Conservation (phyloP, 148 eudicot species). For the Mesembryanthemum crystallinum region DNA sequence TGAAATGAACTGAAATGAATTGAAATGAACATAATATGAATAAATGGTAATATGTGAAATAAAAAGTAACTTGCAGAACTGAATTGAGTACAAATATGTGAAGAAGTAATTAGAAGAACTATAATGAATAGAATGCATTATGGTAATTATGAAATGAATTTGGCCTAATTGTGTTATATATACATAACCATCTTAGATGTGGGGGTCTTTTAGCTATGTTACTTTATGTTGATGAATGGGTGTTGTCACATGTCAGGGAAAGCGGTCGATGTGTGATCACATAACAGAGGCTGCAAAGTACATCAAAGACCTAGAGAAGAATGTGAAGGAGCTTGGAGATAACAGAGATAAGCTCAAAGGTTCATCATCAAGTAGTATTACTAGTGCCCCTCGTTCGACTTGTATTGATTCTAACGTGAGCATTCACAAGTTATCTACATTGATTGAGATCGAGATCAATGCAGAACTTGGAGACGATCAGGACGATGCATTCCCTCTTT, state of each 20-base stretch:
- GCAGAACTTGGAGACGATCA: conserved; percentile 14
- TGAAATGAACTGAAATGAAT: too few relatives aligned
- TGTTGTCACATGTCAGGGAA: conserved; percentile 39
- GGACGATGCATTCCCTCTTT: conserved; percentile 34
- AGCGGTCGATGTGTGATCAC: conserved; percentile 59
- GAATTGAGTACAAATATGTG: too few relatives aligned
- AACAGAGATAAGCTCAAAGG: conserved; percentile 41
- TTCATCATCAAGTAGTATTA: conserved; percentile 16
- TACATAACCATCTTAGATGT: too few relatives aligned
- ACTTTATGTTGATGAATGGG: too few relatives aligned
- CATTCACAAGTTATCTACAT: conserved; percentile 23
- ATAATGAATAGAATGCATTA: too few relatives aligned
- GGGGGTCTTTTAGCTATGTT: too few relatives aligned
- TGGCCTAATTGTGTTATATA: too few relatives aligned
- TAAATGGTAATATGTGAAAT: too few relatives aligned
- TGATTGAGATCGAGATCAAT: conserved; percentile 29
- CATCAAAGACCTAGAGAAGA: conserved; percentile 47
- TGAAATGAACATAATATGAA: too few relatives aligned
- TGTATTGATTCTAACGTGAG: conserved; percentile 20
- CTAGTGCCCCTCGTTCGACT: not conserved
- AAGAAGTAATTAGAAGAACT: too few relatives aligned
- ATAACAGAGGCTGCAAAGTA: conserved; percentile 52
- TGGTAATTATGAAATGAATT: too few relatives aligned
- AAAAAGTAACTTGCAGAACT: too few relatives aligned
- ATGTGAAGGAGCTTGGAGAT: conserved; percentile 33